Percentiles rank a stretch among this genome's conserved stretches.
Conservation (phyloP, 805 yeast genomes). For the Metschnikowia picachoensis region DNA sequence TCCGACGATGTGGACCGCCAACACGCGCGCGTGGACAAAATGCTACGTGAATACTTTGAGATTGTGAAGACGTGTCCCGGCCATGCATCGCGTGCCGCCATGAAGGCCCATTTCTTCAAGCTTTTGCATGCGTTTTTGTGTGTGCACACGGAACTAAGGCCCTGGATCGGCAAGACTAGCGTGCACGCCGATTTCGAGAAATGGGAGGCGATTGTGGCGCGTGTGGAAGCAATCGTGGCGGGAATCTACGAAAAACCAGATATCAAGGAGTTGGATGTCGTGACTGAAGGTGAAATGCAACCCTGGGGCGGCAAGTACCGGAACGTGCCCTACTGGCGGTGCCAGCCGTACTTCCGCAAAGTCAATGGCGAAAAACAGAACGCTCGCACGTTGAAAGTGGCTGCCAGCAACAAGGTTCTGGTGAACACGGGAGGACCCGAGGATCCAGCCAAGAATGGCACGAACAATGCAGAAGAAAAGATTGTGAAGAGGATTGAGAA, state of each 20-base stretch:
- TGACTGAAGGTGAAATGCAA: conserved; percentile 51
- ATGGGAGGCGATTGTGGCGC: conserved; percentile 51
- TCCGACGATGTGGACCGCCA: conserved; percentile 53
- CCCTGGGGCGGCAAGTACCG: conserved; percentile 81
- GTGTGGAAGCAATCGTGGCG: conserved; percentile 65
- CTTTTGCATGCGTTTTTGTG: conserved; percentile 76
- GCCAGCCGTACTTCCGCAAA: conserved; percentile 91
- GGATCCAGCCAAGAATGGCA: background rate
- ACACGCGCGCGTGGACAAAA: conserved; percentile 80
- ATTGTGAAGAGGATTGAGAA: background rate
- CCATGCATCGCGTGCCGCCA: conserved; percentile 72
- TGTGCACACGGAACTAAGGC: conserved; percentile 72
- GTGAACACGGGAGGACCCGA: conserved; percentile 9
- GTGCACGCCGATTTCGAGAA: conserved; percentile 35
- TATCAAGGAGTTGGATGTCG: conserved; percentile 53
- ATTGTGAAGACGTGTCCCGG: conserved; percentile 62
- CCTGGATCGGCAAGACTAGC: conserved; percentile 56
- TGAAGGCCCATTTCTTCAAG: conserved; percentile 92
- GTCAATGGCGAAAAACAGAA: conserved; percentile 68
- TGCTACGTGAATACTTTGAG: conserved; percentile 84
- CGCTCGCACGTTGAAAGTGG: conserved; percentile 34
- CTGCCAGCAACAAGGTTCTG: conserved; percentile 25
- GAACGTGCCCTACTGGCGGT: conserved; percentile 89
- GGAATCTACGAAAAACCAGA: conserved; percentile 50
- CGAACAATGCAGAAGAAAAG: background rate